Base-by-base conservation (phyloP, 1,284 basidiomycete genomes). In the Ganoderma lucidum region DNA sequence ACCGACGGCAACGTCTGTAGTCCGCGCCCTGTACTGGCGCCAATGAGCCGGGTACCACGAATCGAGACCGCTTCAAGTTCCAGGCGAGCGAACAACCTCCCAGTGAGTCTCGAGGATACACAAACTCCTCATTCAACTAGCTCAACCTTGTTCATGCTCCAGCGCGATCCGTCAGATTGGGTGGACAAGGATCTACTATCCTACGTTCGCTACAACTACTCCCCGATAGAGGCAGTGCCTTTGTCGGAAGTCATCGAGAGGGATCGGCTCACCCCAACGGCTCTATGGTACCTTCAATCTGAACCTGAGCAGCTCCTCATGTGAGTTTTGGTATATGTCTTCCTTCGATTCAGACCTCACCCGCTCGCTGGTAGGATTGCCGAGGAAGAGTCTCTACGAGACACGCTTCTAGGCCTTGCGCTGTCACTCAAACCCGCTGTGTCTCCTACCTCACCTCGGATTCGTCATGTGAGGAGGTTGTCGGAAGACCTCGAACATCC, bases 121-220 rank as follows among this genome's bases (percentile, higher is more conserved):
- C 1, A 9, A 1, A 19, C 35, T 14, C 1, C 35, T 19, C 1
- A 30, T 19, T 23, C n/a, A 15, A 37, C 1, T 56, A 58, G 51
- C 55, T 69, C 39, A 67, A 62, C 32, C 17, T 15, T 10, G 15
- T 30, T 30, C 23, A 14, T 42, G 28, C 15, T 59, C 12, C 37
- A 73, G 72, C 23, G 23, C 6, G 72, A 73, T 42, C 70, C 72
- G 2, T 45, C 59, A 6, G 37, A 66, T 10, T 73, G 72, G 72
- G 42, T 62, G 9, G 70, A 70, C 51, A 14, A 19, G 1, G 72
- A 73, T n/a, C 64, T 73, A 5, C 37, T 62, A 9, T 35, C 51
- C 0, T 68, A 68, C 35, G 70, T 65, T 17, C 45, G 42, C 6
- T 35, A 15, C 3, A 56, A 69, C 32, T 71, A 70, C 60, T 23